Evolutionary conservation across 768 basidiomycete genomes (phyloP), one percentile per base, ranked within the genome.

Genomic region (Austroboletus eburneus): DNA sequence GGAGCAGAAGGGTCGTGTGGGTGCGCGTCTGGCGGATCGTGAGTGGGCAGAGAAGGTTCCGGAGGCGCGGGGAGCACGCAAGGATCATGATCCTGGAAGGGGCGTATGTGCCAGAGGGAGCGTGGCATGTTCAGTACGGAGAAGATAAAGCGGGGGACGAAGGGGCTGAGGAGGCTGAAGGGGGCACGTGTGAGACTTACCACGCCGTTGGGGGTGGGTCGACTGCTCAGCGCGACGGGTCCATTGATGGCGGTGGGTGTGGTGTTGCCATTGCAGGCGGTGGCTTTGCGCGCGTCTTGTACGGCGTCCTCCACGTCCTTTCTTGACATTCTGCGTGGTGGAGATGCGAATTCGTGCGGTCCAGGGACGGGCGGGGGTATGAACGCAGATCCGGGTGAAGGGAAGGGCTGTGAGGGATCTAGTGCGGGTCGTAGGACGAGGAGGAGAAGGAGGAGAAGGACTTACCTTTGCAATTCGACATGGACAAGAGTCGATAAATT

Each of bases 301-400:
- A n/a, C 14, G 21, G 27, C 12, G 33, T 59, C 52, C 33, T 36
- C 48, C 52, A 55, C 24, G 58, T 59, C 41, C 55, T 57, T 52
- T 51, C 50, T 54, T 46, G 58, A 49, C 65, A 49, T 56, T 38
- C 52, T 66, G 1, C 49, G 65, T 0, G 72, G 72, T 49, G 72
- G 74, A 32, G 76, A 56, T 12, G 82, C 83, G 57, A 83, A 85
- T 57, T 87, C 85, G 70, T 86, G 83, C 24, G 77, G 71, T 3
- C 77, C 76, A 1, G 80, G 81, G 4, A 76, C 72, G 4, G 85
- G 84, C 4, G 85, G 85, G 2, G 85, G 82, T 3, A 85, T 57
- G 54, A 87, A 87, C 0, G 80, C 72, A 5, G 80, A 83, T 1
- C 79, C 79, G 3, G 85, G 85, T 0, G 81, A 83, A 0, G 83